Conservation (phyloP, 257 asterid species). For the Solanum peruvianum region DNA sequence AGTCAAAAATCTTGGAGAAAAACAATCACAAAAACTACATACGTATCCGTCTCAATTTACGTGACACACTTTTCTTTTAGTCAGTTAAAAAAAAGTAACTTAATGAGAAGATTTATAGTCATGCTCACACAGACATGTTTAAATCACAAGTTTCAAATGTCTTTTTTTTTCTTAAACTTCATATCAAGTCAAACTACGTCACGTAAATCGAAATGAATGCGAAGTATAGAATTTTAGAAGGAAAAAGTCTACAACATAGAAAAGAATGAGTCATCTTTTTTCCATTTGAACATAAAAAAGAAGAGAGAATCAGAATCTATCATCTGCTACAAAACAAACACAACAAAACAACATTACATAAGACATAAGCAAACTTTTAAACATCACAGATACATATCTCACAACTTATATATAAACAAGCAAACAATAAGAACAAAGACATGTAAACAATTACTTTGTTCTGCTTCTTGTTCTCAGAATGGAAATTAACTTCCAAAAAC, state of each 20-base stretch:
- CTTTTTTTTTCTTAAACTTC: too few species aligned
- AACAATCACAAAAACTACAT: not conserved
- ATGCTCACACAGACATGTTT: not conserved
- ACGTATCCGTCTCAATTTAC: not conserved
- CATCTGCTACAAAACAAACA: not conserved
- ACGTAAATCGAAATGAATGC: not conserved
- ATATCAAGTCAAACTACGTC: too few species aligned
- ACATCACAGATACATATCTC: not conserved
- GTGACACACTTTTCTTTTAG: too few species aligned
- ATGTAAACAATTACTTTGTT: not conserved
- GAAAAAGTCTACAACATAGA: not conserved
- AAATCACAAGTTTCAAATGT: too few species aligned
- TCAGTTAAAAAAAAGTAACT: too few species aligned
- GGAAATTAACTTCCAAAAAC: conserved; percentile 50
- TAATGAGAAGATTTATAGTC: too few species aligned
- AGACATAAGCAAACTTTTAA: not conserved
- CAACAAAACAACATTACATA: not conserved
- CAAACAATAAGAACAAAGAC: not conserved
- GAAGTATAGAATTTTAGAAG: not conserved
- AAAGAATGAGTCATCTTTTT: not conserved
- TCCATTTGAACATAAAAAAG: not conserved
- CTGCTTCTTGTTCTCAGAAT: conserved; percentile 4
- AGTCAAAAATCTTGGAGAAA: not conserved
- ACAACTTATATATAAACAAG: not conserved
- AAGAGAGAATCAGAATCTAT: not conserved